Evolutionary conservation across 441 rosid genomes (phyloP).

Genomic region (Jatropha podagrica): DNA sequence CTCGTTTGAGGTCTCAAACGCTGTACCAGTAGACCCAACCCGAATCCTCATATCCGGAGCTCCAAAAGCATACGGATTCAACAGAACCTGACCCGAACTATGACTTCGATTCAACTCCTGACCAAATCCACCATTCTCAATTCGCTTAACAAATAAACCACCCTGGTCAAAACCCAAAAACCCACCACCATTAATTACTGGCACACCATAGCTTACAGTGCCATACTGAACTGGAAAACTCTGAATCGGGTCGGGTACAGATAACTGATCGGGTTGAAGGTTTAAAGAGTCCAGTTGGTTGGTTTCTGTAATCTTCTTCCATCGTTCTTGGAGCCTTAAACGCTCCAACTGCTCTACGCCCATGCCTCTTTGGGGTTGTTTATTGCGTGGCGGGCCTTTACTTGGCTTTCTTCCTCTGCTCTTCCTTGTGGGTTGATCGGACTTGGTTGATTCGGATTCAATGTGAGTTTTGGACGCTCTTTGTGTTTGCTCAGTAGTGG

Average conservation of each 20-base stretch:
- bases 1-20: slow-evolving; percentile 58
- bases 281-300: slow-evolving; percentile 13
- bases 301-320: slow-evolving; percentile 28
- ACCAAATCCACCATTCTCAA: slow-evolving; percentile 20
- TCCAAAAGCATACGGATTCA: slow-evolving; percentile 28
- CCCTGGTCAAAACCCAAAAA: slow-evolving; percentile 15
- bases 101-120: background rate
- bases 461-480: slow-evolving; percentile 21
- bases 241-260: slow-evolving; percentile 21
- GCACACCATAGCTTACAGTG: slow-evolving; percentile 26
- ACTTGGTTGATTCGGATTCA: slow-evolving; percentile 27
- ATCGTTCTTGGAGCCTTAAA: slow-evolving; percentile 37
- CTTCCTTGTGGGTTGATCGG: slow-evolving; percentile 7
- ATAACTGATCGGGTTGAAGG: background rate
- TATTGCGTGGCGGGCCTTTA: slow-evolving; percentile 43
- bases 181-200: slow-evolving; percentile 28
- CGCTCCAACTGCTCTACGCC: slow-evolving; percentile 77
- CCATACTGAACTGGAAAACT: slow-evolving; percentile 36
- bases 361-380: slow-evolving; percentile 63
- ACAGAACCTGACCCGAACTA: slow-evolving; percentile 39
- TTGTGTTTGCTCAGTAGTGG: slow-evolving; percentile 23
- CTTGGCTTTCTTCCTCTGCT: slow-evolving; percentile 34
- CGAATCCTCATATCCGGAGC: slow-evolving; percentile 15
- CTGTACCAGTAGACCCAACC: slow-evolving; percentile 20
- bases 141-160: slow-evolving; percentile 20